Conservation (phyloP, 2,329 filamentous ascomycete species). For the Fusarium chaquense region DNA sequence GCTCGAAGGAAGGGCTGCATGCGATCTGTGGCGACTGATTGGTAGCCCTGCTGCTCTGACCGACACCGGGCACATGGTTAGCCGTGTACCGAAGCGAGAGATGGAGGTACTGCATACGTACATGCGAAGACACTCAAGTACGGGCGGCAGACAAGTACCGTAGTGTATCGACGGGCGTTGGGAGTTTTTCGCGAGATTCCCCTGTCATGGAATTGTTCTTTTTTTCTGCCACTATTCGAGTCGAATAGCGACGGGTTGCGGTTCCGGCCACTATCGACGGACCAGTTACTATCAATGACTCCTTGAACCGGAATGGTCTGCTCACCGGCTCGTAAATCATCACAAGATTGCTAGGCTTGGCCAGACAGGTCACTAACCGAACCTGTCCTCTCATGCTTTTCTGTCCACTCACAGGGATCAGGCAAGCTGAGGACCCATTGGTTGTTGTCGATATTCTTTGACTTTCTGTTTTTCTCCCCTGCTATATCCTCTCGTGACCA, state of each 20-base stretch:
- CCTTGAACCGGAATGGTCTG: slow-evolving; percentile 25
- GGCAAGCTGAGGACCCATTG: slow-evolving; percentile 20
- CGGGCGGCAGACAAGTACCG: slow-evolving; percentile 17
- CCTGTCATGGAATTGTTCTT: slow-evolving; percentile 49
- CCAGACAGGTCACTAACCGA: slow-evolving; percentile 27
- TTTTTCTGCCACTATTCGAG: slow-evolving; percentile 42
- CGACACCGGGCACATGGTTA: slow-evolving; percentile 43
- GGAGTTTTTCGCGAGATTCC: slow-evolving; percentile 18
- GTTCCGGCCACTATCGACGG: slow-evolving; percentile 14
- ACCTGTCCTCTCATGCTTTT: slow-evolving; percentile 17
- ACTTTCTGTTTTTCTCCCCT: slow-evolving; percentile 18
- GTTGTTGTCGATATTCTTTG: slow-evolving; percentile 21
- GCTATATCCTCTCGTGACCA: slow-evolving; percentile 26
- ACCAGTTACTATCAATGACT: slow-evolving; percentile 31
- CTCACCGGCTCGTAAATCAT: slow-evolving; percentile 8
- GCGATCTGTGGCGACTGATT: slow-evolving; percentile 32
- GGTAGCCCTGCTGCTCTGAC: slow-evolving; percentile 36
- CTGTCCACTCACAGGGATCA: slow-evolving; percentile 20
- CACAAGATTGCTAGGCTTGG: slow-evolving; percentile 27
- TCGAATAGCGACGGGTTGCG: slow-evolving; percentile 25
- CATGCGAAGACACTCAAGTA: slow-evolving; percentile 15
- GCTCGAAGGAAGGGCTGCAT: not conserved
- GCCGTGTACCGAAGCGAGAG: slow-evolving; percentile 37
- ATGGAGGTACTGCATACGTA: slow-evolving; percentile 5
- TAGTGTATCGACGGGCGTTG: slow-evolving; percentile 30